Evolutionary conservation across 495 filamentous ascomycete species (phyloP).

Genomic region (Daldinia concentrica): DNA sequence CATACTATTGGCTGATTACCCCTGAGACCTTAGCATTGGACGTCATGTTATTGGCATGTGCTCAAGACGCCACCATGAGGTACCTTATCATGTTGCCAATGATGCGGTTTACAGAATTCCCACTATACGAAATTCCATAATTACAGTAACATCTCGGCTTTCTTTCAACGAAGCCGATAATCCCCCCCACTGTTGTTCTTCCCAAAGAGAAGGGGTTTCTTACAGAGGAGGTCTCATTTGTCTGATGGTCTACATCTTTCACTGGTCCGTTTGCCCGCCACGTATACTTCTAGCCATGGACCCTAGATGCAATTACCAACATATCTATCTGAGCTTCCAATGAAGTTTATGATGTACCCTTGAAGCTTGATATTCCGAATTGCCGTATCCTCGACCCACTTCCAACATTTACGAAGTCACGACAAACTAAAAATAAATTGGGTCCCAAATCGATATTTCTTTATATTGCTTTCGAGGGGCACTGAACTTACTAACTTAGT

Average conservation of each 20-base stretch:
- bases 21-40: conserved; percentile 22
- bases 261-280: conserved; percentile 31
- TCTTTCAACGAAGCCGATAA: background rate
- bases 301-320: conserved; percentile 28
- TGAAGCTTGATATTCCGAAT: conserved; percentile 21
- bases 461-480: conserved; percentile 14
- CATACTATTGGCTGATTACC: conserved; percentile 27
- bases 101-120: conserved; percentile 13
- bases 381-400: conserved; percentile 28
- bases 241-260: conserved; percentile 19
- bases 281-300: conserved; percentile 28
- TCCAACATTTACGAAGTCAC: conserved; percentile 22
- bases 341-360: conserved; percentile 28
- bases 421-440: conserved; percentile 28
- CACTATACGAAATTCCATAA: background rate
- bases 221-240: background rate
- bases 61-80: conserved; percentile 13
- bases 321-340: conserved; percentile 14
- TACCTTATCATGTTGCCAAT: conserved; percentile 13
- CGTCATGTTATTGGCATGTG: conserved; percentile 33
- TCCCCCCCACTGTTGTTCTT: no score
- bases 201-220: no score
- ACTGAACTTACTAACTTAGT: background rate
- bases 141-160: conserved; percentile 1
- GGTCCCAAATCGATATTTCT: conserved; percentile 24